Conservation (phyloP, 192 early-diverging fungal species). For the Jimgerdemannia lactiflua region DNA sequence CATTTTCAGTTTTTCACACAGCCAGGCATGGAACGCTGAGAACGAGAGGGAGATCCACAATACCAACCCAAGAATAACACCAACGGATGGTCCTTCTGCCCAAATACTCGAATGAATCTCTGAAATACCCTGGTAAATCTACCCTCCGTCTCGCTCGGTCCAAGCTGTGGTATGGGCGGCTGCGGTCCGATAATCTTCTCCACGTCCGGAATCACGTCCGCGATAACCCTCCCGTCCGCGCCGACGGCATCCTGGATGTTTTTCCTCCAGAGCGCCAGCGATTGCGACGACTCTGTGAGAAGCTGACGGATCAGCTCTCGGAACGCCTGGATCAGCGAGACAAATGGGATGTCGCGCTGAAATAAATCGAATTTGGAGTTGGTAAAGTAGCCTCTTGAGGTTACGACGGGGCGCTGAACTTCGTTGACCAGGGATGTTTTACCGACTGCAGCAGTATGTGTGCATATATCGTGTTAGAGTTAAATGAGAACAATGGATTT, state of each 20-base stretch:
- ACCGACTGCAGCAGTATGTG: slow-evolving; percentile 24
- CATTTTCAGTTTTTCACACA: too few relatives aligned
- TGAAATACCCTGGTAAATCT: slow-evolving; percentile 26
- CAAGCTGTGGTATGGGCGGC: slow-evolving; percentile 10
- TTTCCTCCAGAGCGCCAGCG: slow-evolving; percentile 14
- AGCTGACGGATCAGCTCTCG: slow-evolving; percentile 28
- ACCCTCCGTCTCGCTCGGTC: slow-evolving; percentile 17
- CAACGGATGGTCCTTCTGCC: slow-evolving; percentile 7
- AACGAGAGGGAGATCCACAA: too few relatives aligned
- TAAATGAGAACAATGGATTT: too few relatives aligned
- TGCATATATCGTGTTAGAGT: too few relatives aligned
- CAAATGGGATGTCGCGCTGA: slow-evolving; percentile 29
- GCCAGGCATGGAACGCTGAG: too few relatives aligned
- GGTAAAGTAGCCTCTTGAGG: slow-evolving; percentile 17
- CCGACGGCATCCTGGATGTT: slow-evolving; percentile 14
- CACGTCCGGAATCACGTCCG: slow-evolving; percentile 27
- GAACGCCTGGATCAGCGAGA: slow-evolving; percentile 27
- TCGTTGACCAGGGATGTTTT: slow-evolving; percentile 27
- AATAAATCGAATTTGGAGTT: slow-evolving; percentile 29
- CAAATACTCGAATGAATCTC: slow-evolving; percentile 27
- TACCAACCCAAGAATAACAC: slow-evolving; percentile 25
- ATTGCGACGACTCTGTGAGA: slow-evolving; percentile 14
- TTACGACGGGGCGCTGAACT: slow-evolving; percentile 25
- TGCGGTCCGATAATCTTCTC: slow-evolving; percentile 26
- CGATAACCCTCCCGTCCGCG: slow-evolving; percentile 20